Percentiles rank a stretch among this genome's conserved stretches.
Evolutionary conservation across 1,139 yeast species (phyloP).

Genomic region (Debaryomyces sp.): DNA sequence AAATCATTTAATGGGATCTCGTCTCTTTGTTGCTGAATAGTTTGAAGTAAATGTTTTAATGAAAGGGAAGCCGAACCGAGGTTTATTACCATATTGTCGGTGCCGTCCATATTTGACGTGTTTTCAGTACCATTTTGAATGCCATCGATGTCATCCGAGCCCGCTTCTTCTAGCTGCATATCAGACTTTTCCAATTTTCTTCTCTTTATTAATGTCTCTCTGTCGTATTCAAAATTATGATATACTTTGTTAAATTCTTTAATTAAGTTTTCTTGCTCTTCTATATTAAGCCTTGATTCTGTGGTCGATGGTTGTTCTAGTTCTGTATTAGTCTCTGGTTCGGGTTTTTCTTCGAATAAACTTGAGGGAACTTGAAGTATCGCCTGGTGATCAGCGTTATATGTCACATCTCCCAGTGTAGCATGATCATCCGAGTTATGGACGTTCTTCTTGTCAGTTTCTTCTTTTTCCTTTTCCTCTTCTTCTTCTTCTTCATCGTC

Average conservation of each 20-base stretch:
- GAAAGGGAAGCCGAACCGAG: conserved; percentile 86
- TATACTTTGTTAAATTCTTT: conserved; percentile 61
- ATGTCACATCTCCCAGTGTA: conserved; percentile 7
- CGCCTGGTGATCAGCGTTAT: conserved; percentile 32
- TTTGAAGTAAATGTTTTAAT: conserved; percentile 74
- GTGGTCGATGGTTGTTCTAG: conserved; percentile 12
- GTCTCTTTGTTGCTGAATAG: conserved; percentile 79
- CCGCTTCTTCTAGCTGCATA: conserved; percentile 56
- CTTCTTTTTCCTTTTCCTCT: conserved; percentile 36
- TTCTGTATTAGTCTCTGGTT: conserved; percentile 10
- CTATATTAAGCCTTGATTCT: conserved; percentile 17
- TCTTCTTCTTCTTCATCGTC: conserved; percentile 43
- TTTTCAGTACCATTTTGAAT: conserved; percentile 9
- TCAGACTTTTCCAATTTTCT: conserved; percentile 81
- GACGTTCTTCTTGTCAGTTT: conserved; percentile 14
- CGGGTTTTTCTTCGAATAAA: conserved; percentile 19
- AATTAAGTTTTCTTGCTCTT: conserved; percentile 42
- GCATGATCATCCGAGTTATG: conserved; percentile 8
- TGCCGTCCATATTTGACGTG: conserved; percentile 7
- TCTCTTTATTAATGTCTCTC: conserved; percentile 75
- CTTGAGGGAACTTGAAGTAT: conserved; percentile 35
- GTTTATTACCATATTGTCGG: conserved; percentile 32
- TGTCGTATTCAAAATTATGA: conserved; percentile 83
- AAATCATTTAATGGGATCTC: conserved; percentile 75
- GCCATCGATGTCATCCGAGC: conserved; percentile 8